Conservation (phyloP, 345 rosid genomes). For the Corymbia maculata region DNA sequence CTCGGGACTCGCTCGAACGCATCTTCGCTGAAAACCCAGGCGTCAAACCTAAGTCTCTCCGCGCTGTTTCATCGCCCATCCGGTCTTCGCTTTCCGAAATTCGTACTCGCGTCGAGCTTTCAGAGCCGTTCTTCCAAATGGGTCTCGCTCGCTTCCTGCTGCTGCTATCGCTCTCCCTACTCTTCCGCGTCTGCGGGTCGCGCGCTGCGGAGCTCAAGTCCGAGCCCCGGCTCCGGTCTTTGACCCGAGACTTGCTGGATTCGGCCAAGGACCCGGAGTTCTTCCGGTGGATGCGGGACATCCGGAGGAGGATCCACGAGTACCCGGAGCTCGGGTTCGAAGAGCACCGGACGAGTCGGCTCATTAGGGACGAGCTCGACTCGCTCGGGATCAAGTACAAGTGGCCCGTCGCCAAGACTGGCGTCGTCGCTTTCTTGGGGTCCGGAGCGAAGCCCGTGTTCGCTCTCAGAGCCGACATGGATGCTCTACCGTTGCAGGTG, state of each 20-base stretch:
- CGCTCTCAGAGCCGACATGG: slow-evolving; percentile 69
- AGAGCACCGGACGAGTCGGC: slow-evolving; percentile 49
- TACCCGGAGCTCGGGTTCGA: slow-evolving; percentile 66
- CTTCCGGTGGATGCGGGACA: slow-evolving; percentile 51
- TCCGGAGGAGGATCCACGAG: slow-evolving; percentile 54
- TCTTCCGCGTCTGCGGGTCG: not conserved
- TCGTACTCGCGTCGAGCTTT: not conserved
- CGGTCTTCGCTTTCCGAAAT: not conserved
- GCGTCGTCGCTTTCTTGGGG: slow-evolving; percentile 53
- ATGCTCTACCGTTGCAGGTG: slow-evolving; percentile 70
- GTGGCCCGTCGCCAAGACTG: slow-evolving; percentile 65
- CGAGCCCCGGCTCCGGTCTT: slow-evolving; percentile 1
- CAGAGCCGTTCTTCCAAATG: not conserved
- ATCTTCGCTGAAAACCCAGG: not conserved
- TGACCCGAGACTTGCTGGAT: slow-evolving; percentile 22
- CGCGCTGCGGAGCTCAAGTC: not conserved
- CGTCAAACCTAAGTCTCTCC: not conserved
- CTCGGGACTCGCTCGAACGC: not conserved
- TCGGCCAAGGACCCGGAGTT: slow-evolving; percentile 46
- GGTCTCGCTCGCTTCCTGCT: not conserved
- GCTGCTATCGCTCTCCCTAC: not conserved
- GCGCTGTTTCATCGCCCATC: not conserved
- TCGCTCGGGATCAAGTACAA: slow-evolving; percentile 43
- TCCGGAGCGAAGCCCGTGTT: slow-evolving; percentile 45
- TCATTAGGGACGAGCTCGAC: slow-evolving; percentile 50